phyloP scores from a whole-genome alignment of 768 basidiomycete genomes.

The Paxillus involutus region DNA sequence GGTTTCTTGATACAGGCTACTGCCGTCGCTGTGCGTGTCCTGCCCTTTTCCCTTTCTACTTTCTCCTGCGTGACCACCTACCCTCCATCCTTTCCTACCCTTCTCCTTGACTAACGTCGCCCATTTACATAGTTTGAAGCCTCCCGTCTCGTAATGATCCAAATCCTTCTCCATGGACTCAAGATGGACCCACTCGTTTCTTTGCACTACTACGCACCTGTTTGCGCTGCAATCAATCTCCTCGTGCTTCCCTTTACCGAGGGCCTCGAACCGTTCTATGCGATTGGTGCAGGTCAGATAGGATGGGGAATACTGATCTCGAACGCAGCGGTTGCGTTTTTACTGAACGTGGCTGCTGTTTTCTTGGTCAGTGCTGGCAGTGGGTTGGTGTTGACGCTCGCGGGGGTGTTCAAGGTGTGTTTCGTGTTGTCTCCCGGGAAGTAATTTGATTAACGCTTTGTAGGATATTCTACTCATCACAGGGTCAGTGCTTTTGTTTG shows the following conservation, averaged over 20 bases:
- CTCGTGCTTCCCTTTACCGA: conserved; percentile 89
- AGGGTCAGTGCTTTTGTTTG: conserved; percentile 87
- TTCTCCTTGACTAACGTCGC: background rate
- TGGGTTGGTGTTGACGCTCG: conserved; percentile 87
- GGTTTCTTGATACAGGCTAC: conserved; percentile 89
- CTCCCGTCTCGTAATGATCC: conserved; percentile 93
- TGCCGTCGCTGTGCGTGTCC: conserved; percentile 64
- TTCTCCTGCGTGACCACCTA: background rate
- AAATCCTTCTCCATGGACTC: conserved; percentile 88
- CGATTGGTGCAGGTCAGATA: conserved; percentile 48
- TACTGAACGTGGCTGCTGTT: conserved; percentile 90
- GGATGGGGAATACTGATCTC: conserved; percentile 72
- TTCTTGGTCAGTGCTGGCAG: conserved; percentile 89
- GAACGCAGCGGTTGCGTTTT: conserved; percentile 87
- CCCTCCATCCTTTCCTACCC: background rate
- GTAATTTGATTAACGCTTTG: conserved; percentile 26
- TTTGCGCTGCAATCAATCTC: conserved; percentile 90
- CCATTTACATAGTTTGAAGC: conserved; percentile 72
- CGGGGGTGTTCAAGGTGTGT: conserved; percentile 87
- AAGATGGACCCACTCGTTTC: conserved; percentile 98
- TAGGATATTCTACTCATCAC: conserved; percentile 91
- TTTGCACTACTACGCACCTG: conserved; percentile 94
- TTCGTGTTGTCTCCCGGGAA: background rate
- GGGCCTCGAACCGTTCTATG: conserved; percentile 83
- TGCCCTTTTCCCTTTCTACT: background rate